Percentiles rank a stretch among this genome's conserved stretches.
Conservation (phyloP, 139 green algal species). For the Chlorella sp. region DNA sequence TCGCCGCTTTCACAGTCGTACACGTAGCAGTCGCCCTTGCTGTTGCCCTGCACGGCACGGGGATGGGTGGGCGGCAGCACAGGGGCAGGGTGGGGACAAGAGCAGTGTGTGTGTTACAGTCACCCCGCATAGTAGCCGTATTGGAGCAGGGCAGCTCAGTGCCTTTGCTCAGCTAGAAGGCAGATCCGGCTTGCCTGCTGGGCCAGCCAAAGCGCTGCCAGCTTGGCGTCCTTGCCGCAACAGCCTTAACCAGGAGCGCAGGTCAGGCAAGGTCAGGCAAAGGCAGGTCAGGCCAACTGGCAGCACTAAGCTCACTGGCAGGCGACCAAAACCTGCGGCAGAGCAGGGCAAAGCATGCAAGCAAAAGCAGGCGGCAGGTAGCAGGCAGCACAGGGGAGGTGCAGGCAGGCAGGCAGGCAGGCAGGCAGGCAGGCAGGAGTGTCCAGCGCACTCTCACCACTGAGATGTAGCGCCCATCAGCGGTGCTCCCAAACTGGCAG, state of each 20-base stretch:
- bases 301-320: neutral
- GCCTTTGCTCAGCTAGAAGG: no score
- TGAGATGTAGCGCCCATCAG: constrained; percentile 55
- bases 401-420: neutral
- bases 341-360: no score
- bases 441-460: constrained; percentile 19
- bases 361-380: neutral
- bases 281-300: neutral
- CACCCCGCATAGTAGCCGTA: no score
- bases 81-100: neutral
- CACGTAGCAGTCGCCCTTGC: constrained; percentile 56
- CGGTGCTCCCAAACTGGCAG: constrained; percentile 57
- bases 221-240: no score
- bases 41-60: constrained; percentile 54
- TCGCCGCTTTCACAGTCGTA: constrained; percentile 52
- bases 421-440: neutral
- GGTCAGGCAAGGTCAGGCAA: neutral
- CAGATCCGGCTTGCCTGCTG: no score
- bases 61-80: neutral
- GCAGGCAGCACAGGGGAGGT: no score
- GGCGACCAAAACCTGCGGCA: neutral
- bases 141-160: no score
- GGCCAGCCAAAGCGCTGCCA: no score
- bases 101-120: no score
- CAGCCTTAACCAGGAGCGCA: no score